Evolutionary conservation across 805 yeast species (phyloP).

Genomic region (Zygosaccharomyces kombuchaensis): DNA sequence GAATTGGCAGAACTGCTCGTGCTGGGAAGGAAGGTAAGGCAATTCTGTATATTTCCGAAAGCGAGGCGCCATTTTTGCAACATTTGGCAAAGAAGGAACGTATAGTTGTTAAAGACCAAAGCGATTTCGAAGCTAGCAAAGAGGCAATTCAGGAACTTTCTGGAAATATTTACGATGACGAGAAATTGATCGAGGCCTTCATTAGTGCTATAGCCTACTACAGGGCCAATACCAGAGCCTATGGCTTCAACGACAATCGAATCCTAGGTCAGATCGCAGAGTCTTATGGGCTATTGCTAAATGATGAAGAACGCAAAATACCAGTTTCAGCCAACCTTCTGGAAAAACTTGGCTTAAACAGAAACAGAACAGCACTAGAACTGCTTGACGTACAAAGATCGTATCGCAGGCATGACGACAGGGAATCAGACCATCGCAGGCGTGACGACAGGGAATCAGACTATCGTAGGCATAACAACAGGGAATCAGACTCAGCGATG

Average conservation of each 20-base stretch:
- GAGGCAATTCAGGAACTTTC: constrained; percentile 29
- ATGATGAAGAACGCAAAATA: constrained; percentile 24
- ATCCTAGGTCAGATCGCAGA: constrained; percentile 23
- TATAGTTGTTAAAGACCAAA: constrained; percentile 47
- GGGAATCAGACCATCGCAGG: neutral
- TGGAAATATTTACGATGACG: constrained; percentile 22
- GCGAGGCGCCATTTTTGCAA: constrained; percentile 54
- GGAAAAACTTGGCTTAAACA: constrained; percentile 25
- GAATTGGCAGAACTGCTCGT: constrained; percentile 95
- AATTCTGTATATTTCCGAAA: constrained; percentile 49
- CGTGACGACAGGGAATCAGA: neutral
- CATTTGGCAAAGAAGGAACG: constrained; percentile 48
- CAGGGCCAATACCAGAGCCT: constrained; percentile 34
- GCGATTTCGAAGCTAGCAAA: constrained; percentile 39
- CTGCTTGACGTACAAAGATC: constrained; percentile 21
- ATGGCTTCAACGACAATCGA: constrained; percentile 29
- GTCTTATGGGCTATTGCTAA: constrained; percentile 24
- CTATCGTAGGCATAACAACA: neutral
- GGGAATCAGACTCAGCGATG: neutral
- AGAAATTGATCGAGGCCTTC: constrained; percentile 31
- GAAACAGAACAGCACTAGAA: constrained; percentile 19
- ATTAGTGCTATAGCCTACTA: constrained; percentile 37
- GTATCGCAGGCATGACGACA: neutral
- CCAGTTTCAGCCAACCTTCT: constrained; percentile 18
- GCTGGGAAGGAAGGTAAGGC: constrained; percentile 81